Evolutionary conservation across 495 filamentous ascomycete species (phyloP).

Genomic region (Oleoguttula mirabilis): DNA sequence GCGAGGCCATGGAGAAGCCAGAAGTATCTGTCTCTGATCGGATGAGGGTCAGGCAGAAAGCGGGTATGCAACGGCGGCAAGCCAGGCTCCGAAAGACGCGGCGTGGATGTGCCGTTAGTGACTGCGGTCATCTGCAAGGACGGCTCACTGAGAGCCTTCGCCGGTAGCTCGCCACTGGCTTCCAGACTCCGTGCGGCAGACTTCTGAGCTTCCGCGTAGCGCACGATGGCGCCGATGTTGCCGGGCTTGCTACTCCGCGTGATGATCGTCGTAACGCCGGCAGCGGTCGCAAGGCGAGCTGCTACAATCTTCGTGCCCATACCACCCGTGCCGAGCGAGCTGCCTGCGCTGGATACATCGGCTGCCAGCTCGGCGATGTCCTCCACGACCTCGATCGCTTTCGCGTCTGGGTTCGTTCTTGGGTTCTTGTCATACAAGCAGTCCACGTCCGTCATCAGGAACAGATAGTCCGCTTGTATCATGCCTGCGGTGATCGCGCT

Average conservation of each 20-base stretch:
- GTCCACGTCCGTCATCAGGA: conserved; percentile 98
- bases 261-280: conserved; percentile 90
- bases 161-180: conserved; percentile 11
- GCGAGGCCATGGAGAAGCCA: conserved; percentile 94
- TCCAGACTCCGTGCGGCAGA: conserved; percentile 13
- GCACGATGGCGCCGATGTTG: conserved; percentile 82
- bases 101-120: conserved; percentile 2
- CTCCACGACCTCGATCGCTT: conserved; percentile 83
- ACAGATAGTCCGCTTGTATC: conserved; percentile 93
- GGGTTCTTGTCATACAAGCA: conserved; percentile 95
- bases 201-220: conserved; percentile 53
- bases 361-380: conserved; percentile 77
- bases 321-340: conserved; percentile 82
- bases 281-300: conserved; percentile 82
- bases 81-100: conserved; percentile 5
- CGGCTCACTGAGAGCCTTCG: background rate
- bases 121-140: conserved; percentile 7
- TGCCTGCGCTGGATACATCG: conserved; percentile 84
- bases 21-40: conserved; percentile 86
- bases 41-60: conserved; percentile 75
- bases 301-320: conserved; percentile 98
- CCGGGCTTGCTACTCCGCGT: conserved; percentile 81
- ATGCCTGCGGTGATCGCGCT: conserved; percentile 94
- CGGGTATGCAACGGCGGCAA: conserved; percentile 71
- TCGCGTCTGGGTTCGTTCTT: conserved; percentile 66